Base-by-base conservation (phyloP, 2,329 filamentous ascomycete species). In the Tolypocladium ophioglossoides region DNA sequence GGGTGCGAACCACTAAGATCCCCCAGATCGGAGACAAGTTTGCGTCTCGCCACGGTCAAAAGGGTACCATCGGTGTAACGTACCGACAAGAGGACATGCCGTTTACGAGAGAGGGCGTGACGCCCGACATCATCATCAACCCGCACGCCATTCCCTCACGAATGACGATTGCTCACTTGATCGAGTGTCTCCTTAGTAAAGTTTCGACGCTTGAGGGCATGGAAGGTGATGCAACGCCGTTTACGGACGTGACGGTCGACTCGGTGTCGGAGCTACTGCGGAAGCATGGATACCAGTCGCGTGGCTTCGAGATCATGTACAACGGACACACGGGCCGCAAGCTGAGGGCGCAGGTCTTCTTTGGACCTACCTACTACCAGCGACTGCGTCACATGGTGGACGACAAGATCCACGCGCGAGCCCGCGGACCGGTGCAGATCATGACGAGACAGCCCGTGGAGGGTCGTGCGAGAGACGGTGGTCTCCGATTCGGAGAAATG, bases 101-200 rank as follows among this genome's bases (percentile, higher is more conserved):
- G 0, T 99, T 99, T 71, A 94, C 90, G 3, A 78, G 84, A 39
- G 90, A 97, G 68, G 94, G 95, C 64, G 82, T 99, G 52, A 87
- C 87, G 0, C 94, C 95, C 0, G 95, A 99, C 72, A 80, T 99
- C 59, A 96, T 99, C 72, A 97, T 99, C 78, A 99, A 99, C 72
- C 94, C 94, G 1, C 94, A 99, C 79, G 95, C 94, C 68, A 99
- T 99, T 81, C 94, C 94, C 0, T 99, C 94, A 54, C 94, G 94
- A 83, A 99, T 99, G 94, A 99, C 95, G 3, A 99, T 99, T 84
- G 94, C 94, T 64, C 94, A 99, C 79, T 91, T 99, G 82, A 95
- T 99, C 69, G 94, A 99, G 78, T 99, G 94, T 80, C 81, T 97
- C 62, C 82, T 99, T 54, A 95, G 90, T 70, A 99, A 99, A 71